Evolutionary conservation across 176 grass and related monocot genomes (phyloP), one percentile per base, ranked within the genome.

Genomic region (Lolium perenne): DNA sequence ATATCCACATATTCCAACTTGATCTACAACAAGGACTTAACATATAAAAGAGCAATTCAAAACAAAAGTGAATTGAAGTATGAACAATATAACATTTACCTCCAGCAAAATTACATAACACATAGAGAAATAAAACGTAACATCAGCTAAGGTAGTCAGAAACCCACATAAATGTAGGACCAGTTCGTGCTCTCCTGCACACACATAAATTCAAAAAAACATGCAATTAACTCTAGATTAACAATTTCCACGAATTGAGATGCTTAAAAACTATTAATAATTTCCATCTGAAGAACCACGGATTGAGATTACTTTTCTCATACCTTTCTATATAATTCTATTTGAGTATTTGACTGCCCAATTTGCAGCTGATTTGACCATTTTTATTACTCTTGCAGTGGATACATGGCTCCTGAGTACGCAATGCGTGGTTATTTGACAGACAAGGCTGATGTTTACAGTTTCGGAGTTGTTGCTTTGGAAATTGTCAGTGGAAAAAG

Each of bases 321-420:
- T 54, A 64, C 12, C 43, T 49, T 83, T 54, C 22, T 58, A 64
- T 80, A 13, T 74, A 74, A 57, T 22, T 64, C 21, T 11, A 74
- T 74, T 66, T 76, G 23, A 58, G 58, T 80, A 74, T 74, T 66
- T 76, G 23, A 58, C 67, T 80, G 67, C 67, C 65, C 16, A 50
- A 65, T 16, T 75, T 48, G 47, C 49, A 87, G 38, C 59, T 67
- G 58, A 84, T 17, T 83, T 83, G n/a, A 84, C 57, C 0, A 7
- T 60, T 60, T 84, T 85, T 63, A 77, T 61, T 66, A 50, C 88
- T 84, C 32, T 82, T 94, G 77, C 82, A 98, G 96, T 69, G 93
- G 93, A 80, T 98, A 95, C 88, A 98, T 98, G 93, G 96, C 96
- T 81, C 96, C 93, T 86, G 93, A 98, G 84, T 98, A 98, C 80